A percentile compares a stretch with the other conserved stretches of the same genome.
Evolutionary conservation across 352 stramenopile genomes (phyloP).

Genomic region (Phytophthora kernoviae): DNA sequence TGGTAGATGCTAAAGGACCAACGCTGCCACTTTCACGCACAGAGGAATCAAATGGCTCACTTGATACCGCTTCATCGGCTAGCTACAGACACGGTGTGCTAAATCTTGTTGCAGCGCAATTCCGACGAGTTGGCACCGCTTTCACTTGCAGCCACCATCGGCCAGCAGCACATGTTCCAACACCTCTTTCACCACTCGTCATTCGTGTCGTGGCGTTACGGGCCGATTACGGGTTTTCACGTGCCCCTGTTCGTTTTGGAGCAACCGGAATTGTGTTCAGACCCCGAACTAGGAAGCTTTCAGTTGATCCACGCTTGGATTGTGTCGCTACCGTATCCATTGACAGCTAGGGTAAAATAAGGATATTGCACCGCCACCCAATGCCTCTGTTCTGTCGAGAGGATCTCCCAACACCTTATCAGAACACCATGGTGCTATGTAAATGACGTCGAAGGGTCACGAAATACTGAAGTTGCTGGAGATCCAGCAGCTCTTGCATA

Average conservation of each 20-base stretch:
- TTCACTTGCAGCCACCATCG: constrained; percentile 57
- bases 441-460: constrained; percentile 42
- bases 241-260: constrained; percentile 63
- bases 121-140: constrained; percentile 57
- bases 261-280: constrained; percentile 35
- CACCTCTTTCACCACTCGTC: constrained; percentile 56
- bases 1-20: constrained; percentile 6
- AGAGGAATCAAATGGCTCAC: not conserved
- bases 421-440: constrained; percentile 16
- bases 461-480: constrained; percentile 64
- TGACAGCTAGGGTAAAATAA: constrained; percentile 40
- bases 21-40: not conserved
- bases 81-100: constrained; percentile 12
- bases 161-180: constrained; percentile 60
- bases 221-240: constrained; percentile 56
- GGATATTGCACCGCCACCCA: constrained; percentile 57
- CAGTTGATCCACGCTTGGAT: constrained; percentile 26
- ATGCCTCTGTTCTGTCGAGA: constrained; percentile 59
- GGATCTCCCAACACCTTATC: constrained; percentile 47
- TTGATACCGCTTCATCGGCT: not conserved
- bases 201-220: constrained; percentile 57
- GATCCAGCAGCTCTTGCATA: constrained; percentile 53
- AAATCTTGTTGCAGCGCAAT: constrained; percentile 55
- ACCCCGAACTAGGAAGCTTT: constrained; percentile 25
- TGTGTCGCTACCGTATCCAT: constrained; percentile 28